Base-by-base conservation (phyloP, 192 early-diverging fungal genomes). In the Allomyces javanicus region DNA sequence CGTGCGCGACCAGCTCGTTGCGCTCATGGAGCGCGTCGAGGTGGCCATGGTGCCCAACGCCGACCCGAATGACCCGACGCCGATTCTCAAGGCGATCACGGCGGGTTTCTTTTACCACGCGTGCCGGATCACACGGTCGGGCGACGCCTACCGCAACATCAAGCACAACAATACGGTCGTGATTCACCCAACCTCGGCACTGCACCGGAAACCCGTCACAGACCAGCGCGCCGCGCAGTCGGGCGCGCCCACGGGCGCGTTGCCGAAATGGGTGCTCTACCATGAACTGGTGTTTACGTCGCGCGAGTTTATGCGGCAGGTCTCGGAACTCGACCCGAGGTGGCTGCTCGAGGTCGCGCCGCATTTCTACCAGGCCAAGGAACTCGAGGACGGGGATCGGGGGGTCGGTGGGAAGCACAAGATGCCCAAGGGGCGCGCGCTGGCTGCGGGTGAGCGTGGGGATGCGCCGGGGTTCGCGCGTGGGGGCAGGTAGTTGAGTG, bases 51-150 rank as follows among this genome's bases (percentile, higher is more conserved):
- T 91, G 21, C 70, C 83, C n/a, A 93, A 89, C 62, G 82, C 86
- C 7, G 89, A 97, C 65, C 86, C 94, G 17, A 77, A 73, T 27
- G 92, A 96, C 67, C 91, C 88, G 0, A 77, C 83, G 1, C 90
- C 89, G 23, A 89, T 99, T 45, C 89, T 89, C 67, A 99, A 96
- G 75, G 86, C 94, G 19, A 76, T 99, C 62, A 86, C 91, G 6
- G 77, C 96, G 4, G 96, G 96, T 4, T 99, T 93, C 77, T 99
- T 99, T 73, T 94, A 92, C 78, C 89, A 99, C 77, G 85, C 88
- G 26, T 91, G 90, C 4, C 75, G 89, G 50, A 71, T 97, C 23
- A 85, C 86, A 44, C 81, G 83, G 62, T 86, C 87, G n/a, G 92
- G 91, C 27, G 94, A 97, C 66, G 86, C 83, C 24, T 99, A 99